Base-by-base conservation (phyloP, 2,329 filamentous ascomycete species). In the Hypomyces rosellus region DNA sequence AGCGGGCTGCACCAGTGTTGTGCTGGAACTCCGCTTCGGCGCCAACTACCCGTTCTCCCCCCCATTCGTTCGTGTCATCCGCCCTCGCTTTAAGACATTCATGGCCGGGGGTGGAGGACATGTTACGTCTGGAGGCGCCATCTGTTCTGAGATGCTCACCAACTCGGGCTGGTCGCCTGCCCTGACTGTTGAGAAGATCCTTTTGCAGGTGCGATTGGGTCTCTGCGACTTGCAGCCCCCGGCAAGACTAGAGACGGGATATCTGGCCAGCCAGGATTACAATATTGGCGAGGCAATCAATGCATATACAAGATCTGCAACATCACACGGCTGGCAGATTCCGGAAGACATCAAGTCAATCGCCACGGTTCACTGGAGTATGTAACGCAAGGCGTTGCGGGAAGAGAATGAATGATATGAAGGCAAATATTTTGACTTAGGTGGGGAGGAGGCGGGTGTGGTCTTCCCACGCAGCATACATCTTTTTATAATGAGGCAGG, bases 71-170 rank as follows among this genome's bases (percentile, higher is more conserved):
- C 84, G 91, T 6, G 82, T 96, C 14, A 78, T 96, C 48, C 81
- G 86, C 5, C 91, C 91, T 1, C 84, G 85, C 4, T 92, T 96
- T 65, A 65, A 92, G 16, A 75, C 81, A 2, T 92, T 92, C 61
- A 63, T 72, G 22, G 59, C 73, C 4, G 89, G 89, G 4, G 91
- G 90, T 16, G 91, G 91, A 20, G 90, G 90, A 0, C 88, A 96
- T 64, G 85, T 96, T 53, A 95, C 91, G 0, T 71, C 75, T 1
- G 91, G 91, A 20, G 91, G 91, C 1, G 88, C 90, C 1, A 81
- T 96, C 69, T 83, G 80, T 65, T 91, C 95, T 82, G 85, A 93
- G 66, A 75, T 93, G 4, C 75, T 96, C 54, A 95, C 90, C 1
- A 89, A 85, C 65, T 80, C 81, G 6, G 91, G 90, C 22, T 96